Percentiles rank a stretch among this genome's conserved stretches.
phyloP scores from a whole-genome alignment of 1,139 yeast genomes.

The Suhomyces guaymorum region DNA sequence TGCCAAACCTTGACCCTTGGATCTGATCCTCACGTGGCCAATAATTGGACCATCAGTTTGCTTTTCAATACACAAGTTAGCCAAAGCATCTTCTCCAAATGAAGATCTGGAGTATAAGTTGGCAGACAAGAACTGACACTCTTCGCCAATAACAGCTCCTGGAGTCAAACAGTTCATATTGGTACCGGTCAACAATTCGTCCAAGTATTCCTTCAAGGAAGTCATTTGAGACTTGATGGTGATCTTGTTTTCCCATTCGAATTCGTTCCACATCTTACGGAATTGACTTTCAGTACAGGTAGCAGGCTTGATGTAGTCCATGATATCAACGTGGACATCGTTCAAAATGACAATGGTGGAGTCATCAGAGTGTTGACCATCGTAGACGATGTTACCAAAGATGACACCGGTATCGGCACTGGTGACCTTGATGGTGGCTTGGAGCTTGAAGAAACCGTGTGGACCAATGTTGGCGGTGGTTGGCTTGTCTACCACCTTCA shows the following conservation, averaged over 20 bases:
- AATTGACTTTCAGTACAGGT: slow-evolving; percentile 83
- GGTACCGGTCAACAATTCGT: slow-evolving; percentile 75
- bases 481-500: slow-evolving; percentile 92
- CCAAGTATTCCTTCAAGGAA: slow-evolving; percentile 76
- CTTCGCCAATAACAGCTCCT: slow-evolving; percentile 82
- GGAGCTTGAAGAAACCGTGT: slow-evolving; percentile 89
- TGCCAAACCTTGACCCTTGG: slow-evolving; percentile 98
- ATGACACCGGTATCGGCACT: slow-evolving; percentile 89
- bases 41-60: slow-evolving; percentile 73
- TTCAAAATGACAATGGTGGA: slow-evolving; percentile 87
- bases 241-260: slow-evolving; percentile 99
- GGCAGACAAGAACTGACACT: slow-evolving; percentile 91
- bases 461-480: slow-evolving; percentile 93
- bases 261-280: slow-evolving; percentile 98
- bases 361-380: slow-evolving; percentile 92
- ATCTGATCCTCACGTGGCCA: slow-evolving; percentile 95
- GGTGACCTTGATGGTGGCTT: slow-evolving; percentile 88
- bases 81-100: slow-evolving; percentile 97
- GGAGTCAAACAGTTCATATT: slow-evolving; percentile 95
- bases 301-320: slow-evolving; percentile 97
- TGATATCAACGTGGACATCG: slow-evolving; percentile 93
- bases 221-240: slow-evolving; percentile 74
- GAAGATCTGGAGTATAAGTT: slow-evolving; percentile 90
- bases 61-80: slow-evolving; percentile 90
- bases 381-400: slow-evolving; percentile 95